These are phyloP conservation scores for Trichoderma aggressivum DNA, from an alignment of 2,329 filamentous ascomycete genomes.

Conservation along the genomic window DNA sequence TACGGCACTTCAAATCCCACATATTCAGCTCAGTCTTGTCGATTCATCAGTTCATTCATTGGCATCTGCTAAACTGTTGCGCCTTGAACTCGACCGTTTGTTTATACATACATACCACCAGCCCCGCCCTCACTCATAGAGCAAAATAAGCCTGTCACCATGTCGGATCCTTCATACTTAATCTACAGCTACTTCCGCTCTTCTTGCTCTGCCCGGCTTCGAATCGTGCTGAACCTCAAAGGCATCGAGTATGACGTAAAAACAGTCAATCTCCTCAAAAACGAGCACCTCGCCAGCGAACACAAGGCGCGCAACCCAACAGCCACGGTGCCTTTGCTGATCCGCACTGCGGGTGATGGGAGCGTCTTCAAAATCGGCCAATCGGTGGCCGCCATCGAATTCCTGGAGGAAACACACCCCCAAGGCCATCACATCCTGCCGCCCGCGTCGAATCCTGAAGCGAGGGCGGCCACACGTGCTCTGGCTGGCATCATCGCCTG, in stretches of 20 bases:
- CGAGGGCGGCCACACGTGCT: slow-evolving; percentile 50
- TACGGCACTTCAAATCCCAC: neutral
- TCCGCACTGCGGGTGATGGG: slow-evolving; percentile 32
- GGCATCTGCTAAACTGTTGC: neutral
- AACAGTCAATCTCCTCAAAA: slow-evolving; percentile 52
- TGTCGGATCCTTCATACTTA: slow-evolving; percentile 31
- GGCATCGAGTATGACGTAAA: slow-evolving; percentile 44
- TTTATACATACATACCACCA: neutral
- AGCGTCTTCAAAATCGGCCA: slow-evolving; percentile 47
- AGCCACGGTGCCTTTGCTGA: slow-evolving; percentile 52
- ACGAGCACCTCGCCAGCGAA: slow-evolving; percentile 45
- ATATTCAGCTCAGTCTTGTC: neutral
- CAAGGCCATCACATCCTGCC: slow-evolving; percentile 45
- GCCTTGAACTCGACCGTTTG: neutral
- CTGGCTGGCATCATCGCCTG: slow-evolving; percentile 52
- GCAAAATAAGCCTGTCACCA: neutral
- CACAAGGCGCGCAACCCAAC: slow-evolving; percentile 53
- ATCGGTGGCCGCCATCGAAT: slow-evolving; percentile 59
- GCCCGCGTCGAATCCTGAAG: slow-evolving; percentile 38
- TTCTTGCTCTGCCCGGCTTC: slow-evolving; percentile 59
- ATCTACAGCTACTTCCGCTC: slow-evolving; percentile 62
- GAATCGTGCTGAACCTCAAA: slow-evolving; percentile 58
- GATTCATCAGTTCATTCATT: neutral
- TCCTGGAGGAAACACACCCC: slow-evolving; percentile 54
- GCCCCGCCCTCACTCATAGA: neutral